A percentile compares a stretch with the other conserved stretches of the same genome.
Conservation (phyloP, 441 rosid species). For the Syzygium syzygioides region DNA sequence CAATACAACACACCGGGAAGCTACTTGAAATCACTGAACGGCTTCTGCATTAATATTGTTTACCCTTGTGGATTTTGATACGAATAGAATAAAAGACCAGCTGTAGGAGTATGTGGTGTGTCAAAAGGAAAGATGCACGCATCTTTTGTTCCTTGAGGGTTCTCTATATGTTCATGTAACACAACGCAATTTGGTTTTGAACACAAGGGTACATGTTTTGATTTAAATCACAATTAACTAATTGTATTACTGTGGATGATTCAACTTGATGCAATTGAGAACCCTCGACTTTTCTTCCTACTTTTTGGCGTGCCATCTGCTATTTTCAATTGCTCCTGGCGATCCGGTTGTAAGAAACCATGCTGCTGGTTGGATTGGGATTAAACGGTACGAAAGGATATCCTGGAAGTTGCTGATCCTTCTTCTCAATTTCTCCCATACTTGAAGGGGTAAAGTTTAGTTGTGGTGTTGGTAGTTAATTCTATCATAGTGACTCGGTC, state of each 20-base stretch:
- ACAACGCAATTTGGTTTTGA: neutral
- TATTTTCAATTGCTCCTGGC: neutral
- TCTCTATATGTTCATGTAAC: neutral
- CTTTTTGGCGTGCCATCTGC: neutral
- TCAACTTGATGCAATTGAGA: neutral
- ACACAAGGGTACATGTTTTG: neutral
- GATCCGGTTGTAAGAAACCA: neutral
- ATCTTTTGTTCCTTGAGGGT: neutral
- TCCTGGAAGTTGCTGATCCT: neutral
- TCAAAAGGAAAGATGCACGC: constrained; percentile 18
- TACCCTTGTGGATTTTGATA: constrained; percentile 6
- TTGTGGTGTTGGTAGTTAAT: neutral
- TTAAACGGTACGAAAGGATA: neutral
- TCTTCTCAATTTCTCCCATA: neutral
- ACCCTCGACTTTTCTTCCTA: neutral
- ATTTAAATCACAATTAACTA: neutral
- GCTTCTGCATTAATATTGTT: constrained; percentile 2
- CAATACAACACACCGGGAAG: constrained; percentile 19
- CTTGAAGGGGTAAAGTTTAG: neutral
- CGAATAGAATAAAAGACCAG: constrained; percentile 14
- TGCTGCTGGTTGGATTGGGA: neutral
- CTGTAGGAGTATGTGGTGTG: constrained; percentile 23
- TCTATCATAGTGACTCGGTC: neutral
- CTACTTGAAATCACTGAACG: constrained; percentile 1
- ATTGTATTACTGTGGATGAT: neutral